A percentile compares a stretch with the other conserved stretches of the same genome.
phyloP scores from a whole-genome alignment of 169 alveolate genomes.

The Eimeria acervulina region DNA sequence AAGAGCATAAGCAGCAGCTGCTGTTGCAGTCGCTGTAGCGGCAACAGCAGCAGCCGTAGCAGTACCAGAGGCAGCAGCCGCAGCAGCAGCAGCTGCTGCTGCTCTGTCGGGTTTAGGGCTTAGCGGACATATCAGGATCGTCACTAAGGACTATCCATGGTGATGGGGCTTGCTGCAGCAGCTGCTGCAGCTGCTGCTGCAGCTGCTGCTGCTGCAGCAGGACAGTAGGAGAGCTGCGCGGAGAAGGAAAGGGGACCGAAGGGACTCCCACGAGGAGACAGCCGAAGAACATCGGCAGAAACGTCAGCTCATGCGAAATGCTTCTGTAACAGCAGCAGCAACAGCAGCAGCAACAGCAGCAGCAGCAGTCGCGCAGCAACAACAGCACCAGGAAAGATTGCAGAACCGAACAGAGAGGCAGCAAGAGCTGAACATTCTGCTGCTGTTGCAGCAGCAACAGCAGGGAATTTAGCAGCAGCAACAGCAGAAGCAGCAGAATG shows the following conservation, averaged over 20 bases:
- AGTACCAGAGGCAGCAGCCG: not conserved
- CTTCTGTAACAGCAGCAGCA: slow-evolving; percentile 6
- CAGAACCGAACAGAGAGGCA: not conserved
- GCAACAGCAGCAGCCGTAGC: not conserved
- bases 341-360: slow-evolving; percentile 30
- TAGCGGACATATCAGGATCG: not conserved
- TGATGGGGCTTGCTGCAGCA: slow-evolving; percentile 21
- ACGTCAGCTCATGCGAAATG: not conserved
- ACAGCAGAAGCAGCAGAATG: not conserved
- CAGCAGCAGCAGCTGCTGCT: not conserved
- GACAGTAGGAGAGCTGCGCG: not conserved
- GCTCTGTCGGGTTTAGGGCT: not conserved
- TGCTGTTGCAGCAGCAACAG: not conserved
- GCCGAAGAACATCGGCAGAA: slow-evolving; percentile 16
- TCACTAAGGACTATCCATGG: slow-evolving; percentile 34
- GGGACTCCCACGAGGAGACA: slow-evolving; percentile 53
- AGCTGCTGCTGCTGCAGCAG: slow-evolving; percentile 32
- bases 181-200: slow-evolving; percentile 54
- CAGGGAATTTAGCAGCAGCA: not conserved
- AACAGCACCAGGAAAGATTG: not conserved
- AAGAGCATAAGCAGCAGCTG: not conserved
- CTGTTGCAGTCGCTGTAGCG: not conserved
- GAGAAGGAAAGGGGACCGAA: slow-evolving; percentile 39
- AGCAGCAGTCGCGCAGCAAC: not conserved
- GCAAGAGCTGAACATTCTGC: not conserved